phyloP scores from a whole-genome alignment of 805 yeast species.

The Suhomyces vadensis region DNA sequence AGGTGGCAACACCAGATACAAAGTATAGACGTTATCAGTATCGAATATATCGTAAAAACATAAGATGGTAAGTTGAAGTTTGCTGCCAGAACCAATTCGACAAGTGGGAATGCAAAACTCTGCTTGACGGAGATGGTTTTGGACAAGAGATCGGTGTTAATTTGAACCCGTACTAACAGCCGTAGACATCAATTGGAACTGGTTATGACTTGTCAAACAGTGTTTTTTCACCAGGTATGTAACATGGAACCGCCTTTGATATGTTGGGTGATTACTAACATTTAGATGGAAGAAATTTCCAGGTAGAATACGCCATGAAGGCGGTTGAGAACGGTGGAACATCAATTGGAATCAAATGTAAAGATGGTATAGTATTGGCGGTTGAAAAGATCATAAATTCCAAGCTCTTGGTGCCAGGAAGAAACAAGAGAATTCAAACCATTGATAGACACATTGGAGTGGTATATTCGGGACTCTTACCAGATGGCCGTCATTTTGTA shows the following conservation, averaged over 20 bases:
- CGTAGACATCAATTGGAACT: conserved; percentile 95
- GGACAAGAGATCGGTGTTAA: not conserved
- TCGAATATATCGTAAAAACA: not conserved
- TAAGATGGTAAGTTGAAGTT: conserved; percentile 8
- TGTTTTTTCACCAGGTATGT: conserved; percentile 79
- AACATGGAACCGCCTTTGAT: not conserved
- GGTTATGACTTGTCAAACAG: conserved; percentile 98
- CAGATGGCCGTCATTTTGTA: conserved; percentile 95
- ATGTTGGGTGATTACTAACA: conserved; percentile 34
- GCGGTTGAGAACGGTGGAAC: conserved; percentile 99
- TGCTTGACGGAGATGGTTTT: no score
- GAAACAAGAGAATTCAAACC: conserved; percentile 87
- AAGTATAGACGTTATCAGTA: not conserved
- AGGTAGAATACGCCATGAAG: conserved; percentile 95
- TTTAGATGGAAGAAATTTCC: conserved; percentile 89
- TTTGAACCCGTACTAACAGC: conserved; percentile 14
- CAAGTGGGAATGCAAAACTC: no score
- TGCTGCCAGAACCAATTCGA: no score
- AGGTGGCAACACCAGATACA: conserved; percentile 2
- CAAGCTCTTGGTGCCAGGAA: conserved; percentile 83
- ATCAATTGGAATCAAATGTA: conserved; percentile 86
- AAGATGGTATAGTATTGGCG: conserved; percentile 95
- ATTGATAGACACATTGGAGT: conserved; percentile 93
- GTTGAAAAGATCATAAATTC: conserved; percentile 91
- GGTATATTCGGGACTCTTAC: conserved; percentile 90